Percentiles rank a stretch among this genome's conserved stretches.
phyloP scores from a whole-genome alignment of 345 rosid species.

The Anastatica hierochuntica region DNA sequence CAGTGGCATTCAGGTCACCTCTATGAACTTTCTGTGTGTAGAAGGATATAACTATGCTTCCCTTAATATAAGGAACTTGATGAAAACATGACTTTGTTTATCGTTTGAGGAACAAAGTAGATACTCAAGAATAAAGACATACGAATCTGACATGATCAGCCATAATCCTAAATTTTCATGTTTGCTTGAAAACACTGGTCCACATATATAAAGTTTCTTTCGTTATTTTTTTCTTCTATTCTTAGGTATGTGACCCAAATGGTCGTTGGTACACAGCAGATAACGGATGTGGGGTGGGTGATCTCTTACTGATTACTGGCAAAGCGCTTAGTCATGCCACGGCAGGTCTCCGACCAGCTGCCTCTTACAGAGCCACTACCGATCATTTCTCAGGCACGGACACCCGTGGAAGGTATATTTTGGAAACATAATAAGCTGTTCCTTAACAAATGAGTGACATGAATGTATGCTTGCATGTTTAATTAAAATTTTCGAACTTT shows the following conservation, averaged over 20 bases:
- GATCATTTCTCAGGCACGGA: conserved; percentile 41
- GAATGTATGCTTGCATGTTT: conserved; percentile 6
- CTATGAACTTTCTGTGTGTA: conserved; percentile 7
- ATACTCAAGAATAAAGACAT: not conserved
- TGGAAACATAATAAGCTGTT: conserved; percentile 1
- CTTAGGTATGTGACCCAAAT: conserved; percentile 91
- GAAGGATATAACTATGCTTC: conserved; percentile 3
- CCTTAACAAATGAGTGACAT: not conserved
- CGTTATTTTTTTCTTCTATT: conserved; percentile 13
- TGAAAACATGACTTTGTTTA: not conserved
- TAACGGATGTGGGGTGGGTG: conserved; percentile 57
- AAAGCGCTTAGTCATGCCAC: conserved; percentile 91
- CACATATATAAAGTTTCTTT: not conserved
- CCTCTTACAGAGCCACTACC: conserved; percentile 52
- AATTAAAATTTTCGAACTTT: not conserved
- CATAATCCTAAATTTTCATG: not conserved
- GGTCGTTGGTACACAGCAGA: conserved; percentile 97
- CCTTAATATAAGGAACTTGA: not conserved
- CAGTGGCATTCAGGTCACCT: conserved; percentile 68
- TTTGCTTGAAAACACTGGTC: conserved; percentile 7
- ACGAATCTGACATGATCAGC: conserved; percentile 7
- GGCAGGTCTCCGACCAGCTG: conserved; percentile 92
- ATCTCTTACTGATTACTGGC: conserved; percentile 80
- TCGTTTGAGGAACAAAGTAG: not conserved
- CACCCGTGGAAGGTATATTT: conserved; percentile 63